Evolutionary conservation across 2,329 filamentous ascomycete species (phyloP), one percentile per base, ranked within the genome.

Genomic region (Alternaria rosae): DNA sequence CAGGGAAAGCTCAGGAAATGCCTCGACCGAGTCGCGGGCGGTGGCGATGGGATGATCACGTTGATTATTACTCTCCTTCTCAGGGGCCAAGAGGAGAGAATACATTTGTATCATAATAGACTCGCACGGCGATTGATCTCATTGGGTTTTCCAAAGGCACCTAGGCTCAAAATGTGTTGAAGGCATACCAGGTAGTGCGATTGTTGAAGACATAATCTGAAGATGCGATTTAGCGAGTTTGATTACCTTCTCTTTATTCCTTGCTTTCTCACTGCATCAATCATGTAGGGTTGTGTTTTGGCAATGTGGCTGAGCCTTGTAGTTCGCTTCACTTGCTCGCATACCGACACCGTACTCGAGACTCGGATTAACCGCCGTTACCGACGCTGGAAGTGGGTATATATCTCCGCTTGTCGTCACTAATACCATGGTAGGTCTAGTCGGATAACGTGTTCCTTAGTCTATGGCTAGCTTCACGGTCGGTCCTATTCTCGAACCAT

Each of bases 101-200:
- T 44, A 20, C 41, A 53, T 58, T 61, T 61, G 59, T 61, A 61
- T 58, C 54, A 61, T 61, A 61, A 45, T 61, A 61, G 54, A 61
- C 28, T 54, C 52, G 48, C 47, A 48, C 41, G 42, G 58, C 45
- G 58, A 57, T 57, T 57, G 41, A 55, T 55, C 41, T 45, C 25
- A 23, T 42, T 15, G 47, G 53, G 38, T 9, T 32, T 48, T 26
- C 12, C 20, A 51, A 35, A 25, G 47, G 47, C 47, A 51, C 35
- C 47, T 23, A 38, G 28, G 32, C 30, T 51, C 30, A 51, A 51
- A 51, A 35, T 51, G 47, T 51, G 30, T 51, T 38, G 47, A 28
- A 51, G 28, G 30, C 47, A 38, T 35, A 51, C n/a, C 23, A 48
- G 52, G 50, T 59, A 50, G 57, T 17, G 30, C 13, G 42, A 45